A percentile compares a stretch with the other conserved stretches of the same genome.
phyloP scores from a whole-genome alignment of 495 filamentous ascomycete species.

The Daldinia bambusicola region DNA sequence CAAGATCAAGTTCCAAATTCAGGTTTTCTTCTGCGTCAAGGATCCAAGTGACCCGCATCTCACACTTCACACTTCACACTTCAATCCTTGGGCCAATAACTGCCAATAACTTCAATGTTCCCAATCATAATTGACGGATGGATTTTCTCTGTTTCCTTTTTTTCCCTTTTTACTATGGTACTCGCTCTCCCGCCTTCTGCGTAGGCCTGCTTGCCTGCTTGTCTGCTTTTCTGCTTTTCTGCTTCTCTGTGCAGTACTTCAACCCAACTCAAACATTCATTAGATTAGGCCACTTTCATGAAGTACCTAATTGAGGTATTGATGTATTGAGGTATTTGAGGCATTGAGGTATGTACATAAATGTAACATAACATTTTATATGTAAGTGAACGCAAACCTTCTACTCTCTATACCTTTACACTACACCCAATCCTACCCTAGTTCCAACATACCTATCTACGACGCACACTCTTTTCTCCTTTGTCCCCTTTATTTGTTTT shows the following conservation, averaged over 20 bases:
- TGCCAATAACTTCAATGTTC: constrained; percentile 26
- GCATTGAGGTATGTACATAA: constrained; percentile 5
- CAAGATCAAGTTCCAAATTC: constrained; percentile 33
- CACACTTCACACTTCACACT: constrained; percentile 28
- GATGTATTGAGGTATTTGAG: too few relatives aligned
- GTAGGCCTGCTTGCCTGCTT: too few relatives aligned
- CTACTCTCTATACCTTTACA: too few relatives aligned
- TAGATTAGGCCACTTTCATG: too few relatives aligned
- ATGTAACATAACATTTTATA: constrained; percentile 7
- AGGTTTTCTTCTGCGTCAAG: constrained; percentile 45
- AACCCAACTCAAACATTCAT: constrained; percentile 20
- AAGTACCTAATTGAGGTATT: too few relatives aligned
- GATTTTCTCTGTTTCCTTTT: constrained; percentile 6
- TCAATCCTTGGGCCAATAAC: constrained; percentile 16
- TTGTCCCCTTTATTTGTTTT: constrained; percentile 32
- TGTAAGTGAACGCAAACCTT: constrained; percentile 6
- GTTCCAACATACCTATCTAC: constrained; percentile 17
- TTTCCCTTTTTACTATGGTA: too few relatives aligned
- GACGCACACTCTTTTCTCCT: constrained; percentile 21
- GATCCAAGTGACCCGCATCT: constrained; percentile 37
- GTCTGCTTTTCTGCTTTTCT: too few relatives aligned
- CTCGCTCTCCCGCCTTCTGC: constrained; percentile 13
- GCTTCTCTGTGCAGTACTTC: too few relatives aligned
- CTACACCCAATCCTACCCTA: constrained; percentile 11
- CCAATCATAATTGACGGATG: neutral